phyloP scores from a whole-genome alignment of 1,284 basidiomycete genomes.

The Exobasidium rhododendri region DNA sequence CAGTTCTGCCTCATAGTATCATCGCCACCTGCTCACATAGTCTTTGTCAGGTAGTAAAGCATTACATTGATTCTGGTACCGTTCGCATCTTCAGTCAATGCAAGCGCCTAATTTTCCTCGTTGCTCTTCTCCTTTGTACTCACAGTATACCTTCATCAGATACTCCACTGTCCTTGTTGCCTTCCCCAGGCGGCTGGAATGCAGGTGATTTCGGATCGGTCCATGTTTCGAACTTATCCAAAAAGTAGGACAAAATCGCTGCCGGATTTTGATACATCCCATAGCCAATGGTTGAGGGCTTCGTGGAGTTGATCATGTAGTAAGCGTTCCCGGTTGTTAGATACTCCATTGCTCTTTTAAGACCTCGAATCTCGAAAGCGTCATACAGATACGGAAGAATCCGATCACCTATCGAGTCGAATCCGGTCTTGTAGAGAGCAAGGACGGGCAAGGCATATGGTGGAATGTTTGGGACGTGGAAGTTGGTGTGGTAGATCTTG shows the following conservation, averaged over 20 bases:
- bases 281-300: constrained; percentile 21
- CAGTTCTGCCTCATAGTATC: no score
- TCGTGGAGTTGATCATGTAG: constrained; percentile 14
- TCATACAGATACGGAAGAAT: constrained; percentile 21
- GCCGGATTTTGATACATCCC: constrained; percentile 20
- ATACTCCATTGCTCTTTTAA: constrained; percentile 24
- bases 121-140: background rate
- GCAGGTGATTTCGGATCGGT: constrained; percentile 38
- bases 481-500: constrained; percentile 40
- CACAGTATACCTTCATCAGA: constrained; percentile 32
- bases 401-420: constrained; percentile 8
- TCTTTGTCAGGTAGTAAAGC: constrained; percentile 34
- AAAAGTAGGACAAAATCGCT: constrained; percentile 13
- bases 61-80: constrained; percentile 24
- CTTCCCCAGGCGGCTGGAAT: constrained; percentile 20
- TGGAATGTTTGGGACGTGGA: constrained; percentile 26
- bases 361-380: constrained; percentile 18
- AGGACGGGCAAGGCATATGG: constrained; percentile 22
- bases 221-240: constrained; percentile 40
- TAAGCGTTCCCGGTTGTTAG: constrained; percentile 22
- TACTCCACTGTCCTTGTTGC: constrained; percentile 18
- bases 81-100: background rate
- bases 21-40: constrained; percentile 32
- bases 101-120: no score
- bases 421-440: constrained; percentile 19